Base-by-base conservation (phyloP, 768 basidiomycete species). In the Agrocybe pediades region DNA sequence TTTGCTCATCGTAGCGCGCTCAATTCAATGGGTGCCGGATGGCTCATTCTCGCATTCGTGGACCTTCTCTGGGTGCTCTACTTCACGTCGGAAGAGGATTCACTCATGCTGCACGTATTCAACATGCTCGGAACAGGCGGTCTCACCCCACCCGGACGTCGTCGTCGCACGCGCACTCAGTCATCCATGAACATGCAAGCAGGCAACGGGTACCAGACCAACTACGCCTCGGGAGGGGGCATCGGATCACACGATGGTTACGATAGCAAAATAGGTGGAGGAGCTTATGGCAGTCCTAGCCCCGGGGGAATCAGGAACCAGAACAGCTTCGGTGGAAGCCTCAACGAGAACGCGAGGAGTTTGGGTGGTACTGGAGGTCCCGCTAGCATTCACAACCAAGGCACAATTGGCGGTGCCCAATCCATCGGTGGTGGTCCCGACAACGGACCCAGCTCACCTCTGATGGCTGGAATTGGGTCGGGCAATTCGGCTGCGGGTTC, bases 11-110 rank as follows among this genome's bases (percentile, higher is more conserved):
- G 46, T 9, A 71, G 77, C 8, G 75, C 91, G 2, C 72, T 85
- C 53, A 86, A 90, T 57, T 92, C 95, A 7, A 86, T 94, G 79
- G 88, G 90, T 24, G 93, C 91, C 2, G 97, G 96, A 54, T 99
- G 92, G 92, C 83, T 99, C 62, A 85, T 99, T 57, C 83, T 96
- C 49, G 77, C 94, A 26, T 82, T 98, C 57, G 90, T 95, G 53
- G 81, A 98, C 78, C 90, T 98, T 66, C 73, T 98, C 54, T 99
- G 96, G 96, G 85, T 95, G 13, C 83, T 98, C 55, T 97, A 93
- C 77, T 96, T 99, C 71, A 97, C 95, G 2, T 92, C 95, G 1
- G 95, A 98, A 65, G 95, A 97, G 63, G 94, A 95, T 65, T 93
- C 94, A 0, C 85, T 93, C 58, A 72, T 81, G 24, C 81, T 94